These are phyloP conservation scores for Globisporangium heterothallicum DNA, from an alignment of 352 stramenopile genomes.

Conservation along the genomic window DNA sequence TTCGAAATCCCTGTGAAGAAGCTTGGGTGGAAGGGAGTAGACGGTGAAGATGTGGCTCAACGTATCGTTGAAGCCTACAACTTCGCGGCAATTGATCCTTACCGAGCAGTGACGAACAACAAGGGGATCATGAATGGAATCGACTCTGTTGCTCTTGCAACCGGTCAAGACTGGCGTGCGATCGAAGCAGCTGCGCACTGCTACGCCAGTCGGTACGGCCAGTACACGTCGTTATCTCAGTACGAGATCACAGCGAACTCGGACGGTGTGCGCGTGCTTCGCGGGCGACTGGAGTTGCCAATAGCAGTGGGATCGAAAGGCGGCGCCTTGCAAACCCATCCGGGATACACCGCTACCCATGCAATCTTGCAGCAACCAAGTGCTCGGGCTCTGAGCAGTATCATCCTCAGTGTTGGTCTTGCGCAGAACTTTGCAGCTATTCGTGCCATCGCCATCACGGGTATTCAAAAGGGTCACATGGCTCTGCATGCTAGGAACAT, in stretches of 20 bases:
- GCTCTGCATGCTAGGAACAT: slow-evolving; percentile 84
- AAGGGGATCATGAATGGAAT: slow-evolving; percentile 89
- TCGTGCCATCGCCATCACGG: slow-evolving; percentile 78
- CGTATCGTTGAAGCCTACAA: slow-evolving; percentile 83
- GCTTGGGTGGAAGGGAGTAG: slow-evolving; percentile 78
- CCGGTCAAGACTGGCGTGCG: slow-evolving; percentile 80
- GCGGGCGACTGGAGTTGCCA: slow-evolving; percentile 70
- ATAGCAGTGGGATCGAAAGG: slow-evolving; percentile 81
- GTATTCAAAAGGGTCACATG: slow-evolving; percentile 87
- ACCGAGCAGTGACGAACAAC: slow-evolving; percentile 84
- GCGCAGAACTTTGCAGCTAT: slow-evolving; percentile 86
- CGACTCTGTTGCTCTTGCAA: slow-evolving; percentile 74
- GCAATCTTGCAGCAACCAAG: slow-evolving; percentile 70
- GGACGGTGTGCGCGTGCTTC: slow-evolving; percentile 45
- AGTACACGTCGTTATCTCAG: slow-evolving; percentile 76
- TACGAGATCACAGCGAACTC: slow-evolving; percentile 45
- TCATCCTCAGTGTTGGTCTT: slow-evolving; percentile 76
- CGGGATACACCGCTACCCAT: slow-evolving; percentile 70
- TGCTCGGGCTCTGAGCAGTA: slow-evolving; percentile 52
- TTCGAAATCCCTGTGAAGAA: slow-evolving; percentile 75
- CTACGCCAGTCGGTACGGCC: slow-evolving; percentile 69
- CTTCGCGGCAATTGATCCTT: slow-evolving; percentile 80
- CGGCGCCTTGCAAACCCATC: slow-evolving; percentile 76
- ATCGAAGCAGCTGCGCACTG: slow-evolving; percentile 82
- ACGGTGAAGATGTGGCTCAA: slow-evolving; percentile 61